Evolutionary conservation across 768 basidiomycete genomes (phyloP).

Genomic region (Xanthoconium purpureum): DNA sequence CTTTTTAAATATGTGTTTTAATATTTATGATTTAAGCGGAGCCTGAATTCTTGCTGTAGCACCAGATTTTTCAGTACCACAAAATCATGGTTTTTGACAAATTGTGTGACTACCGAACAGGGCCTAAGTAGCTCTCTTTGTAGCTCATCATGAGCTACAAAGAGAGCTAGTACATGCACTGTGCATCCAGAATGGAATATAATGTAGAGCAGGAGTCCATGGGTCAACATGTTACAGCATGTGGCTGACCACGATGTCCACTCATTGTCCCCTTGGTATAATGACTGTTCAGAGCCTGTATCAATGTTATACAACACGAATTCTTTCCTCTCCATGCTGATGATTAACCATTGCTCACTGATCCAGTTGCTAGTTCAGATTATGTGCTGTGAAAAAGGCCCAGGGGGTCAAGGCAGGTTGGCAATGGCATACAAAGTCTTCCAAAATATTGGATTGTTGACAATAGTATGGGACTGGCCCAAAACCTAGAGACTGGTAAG

Average conservation of each 20-base stretch:
- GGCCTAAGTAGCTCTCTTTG: no score
- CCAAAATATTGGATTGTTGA: not conserved
- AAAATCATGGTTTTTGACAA: no score
- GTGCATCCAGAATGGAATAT: not conserved
- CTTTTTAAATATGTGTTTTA: no score
- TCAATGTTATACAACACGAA: not conserved
- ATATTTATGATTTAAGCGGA: no score
- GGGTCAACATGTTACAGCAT: not conserved
- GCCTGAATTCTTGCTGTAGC: no score
- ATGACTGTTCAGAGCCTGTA: not conserved
- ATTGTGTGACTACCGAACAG: no score
- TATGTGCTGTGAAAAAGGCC: no score
- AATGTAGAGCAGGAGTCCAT: not conserved
- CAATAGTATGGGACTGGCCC: not conserved
- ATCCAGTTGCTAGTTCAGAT: not conserved
- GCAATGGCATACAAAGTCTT: not conserved
- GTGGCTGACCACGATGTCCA: not conserved
- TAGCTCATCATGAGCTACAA: no score
- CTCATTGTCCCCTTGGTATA: not conserved
- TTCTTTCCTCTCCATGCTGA: no score
- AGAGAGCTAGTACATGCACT: not conserved
- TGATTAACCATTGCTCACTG: not conserved
- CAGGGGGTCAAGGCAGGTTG: not conserved
- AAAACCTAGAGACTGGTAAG: not conserved
- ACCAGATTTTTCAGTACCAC: no score